Base-by-base conservation (phyloP, 345 rosid genomes). In the Orychophragmus violaceus region DNA sequence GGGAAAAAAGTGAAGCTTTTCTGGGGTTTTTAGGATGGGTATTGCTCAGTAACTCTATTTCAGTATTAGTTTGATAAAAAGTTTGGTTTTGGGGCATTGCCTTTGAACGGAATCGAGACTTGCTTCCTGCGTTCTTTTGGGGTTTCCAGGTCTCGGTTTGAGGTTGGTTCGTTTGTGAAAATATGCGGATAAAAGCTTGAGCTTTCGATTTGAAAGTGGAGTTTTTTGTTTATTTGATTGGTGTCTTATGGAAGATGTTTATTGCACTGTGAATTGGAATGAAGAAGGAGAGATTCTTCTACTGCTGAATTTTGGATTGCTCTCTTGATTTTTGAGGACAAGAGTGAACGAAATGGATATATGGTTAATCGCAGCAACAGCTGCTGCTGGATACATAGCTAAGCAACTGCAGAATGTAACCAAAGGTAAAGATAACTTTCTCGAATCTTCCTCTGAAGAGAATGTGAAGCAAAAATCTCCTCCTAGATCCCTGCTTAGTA, bases 291-390 rank as follows among this genome's bases (percentile, higher is more conserved):
- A 59, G 57, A 54, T 16, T 68, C 51, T 17, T 57, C 42, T 12
- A 56, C 19, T 55, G 21, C 21, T 64, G 3, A 37, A 3, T 57
- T 57, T 64, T 36, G 65, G 14, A 14, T 70, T 32, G 29, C 8
- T 46, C 56, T 56, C 59, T 62, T 55, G 66, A 72, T 49, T 72
- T 53, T 61, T 22, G 30, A 36, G 21, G 22, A 11, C 37, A 8
- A 21, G 30, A 71, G 64, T n/a, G 23, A 19, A 44, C 12, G 4
- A 71, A 48, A 93, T 93, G 98, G 96, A 87, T 71, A 56, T 78
- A 23, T 90, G 90, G 97, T 76, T 82, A 72, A 77, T 90, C 42
- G 89, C 77, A 53, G 97, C 83, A 0, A 87, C 89, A 1, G 96
- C 98, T 33, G 91, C 90, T n/a, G 83, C 89, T 2, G 91, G 90